phyloP scores from a whole-genome alignment of 2,329 filamentous ascomycete species.

The Fusarium albidum region DNA sequence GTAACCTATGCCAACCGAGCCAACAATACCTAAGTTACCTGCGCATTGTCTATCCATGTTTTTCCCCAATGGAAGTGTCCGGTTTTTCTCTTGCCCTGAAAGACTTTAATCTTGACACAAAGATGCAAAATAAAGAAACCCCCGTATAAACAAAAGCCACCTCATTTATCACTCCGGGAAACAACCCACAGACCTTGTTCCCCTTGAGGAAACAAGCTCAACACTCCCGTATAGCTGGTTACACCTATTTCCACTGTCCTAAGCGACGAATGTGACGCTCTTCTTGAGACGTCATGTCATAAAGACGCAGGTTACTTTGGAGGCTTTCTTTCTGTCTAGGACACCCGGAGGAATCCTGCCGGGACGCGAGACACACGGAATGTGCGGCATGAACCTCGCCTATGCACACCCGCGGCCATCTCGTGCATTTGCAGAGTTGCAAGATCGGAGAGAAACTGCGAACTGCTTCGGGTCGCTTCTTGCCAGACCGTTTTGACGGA shows the following conservation, averaged over 20 bases:
- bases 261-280: conserved; percentile 26
- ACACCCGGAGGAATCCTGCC: conserved; percentile 5
- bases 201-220: background rate
- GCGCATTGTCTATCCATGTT: no score
- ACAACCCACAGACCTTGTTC: conserved; percentile 9
- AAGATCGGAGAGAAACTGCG: conserved; percentile 24
- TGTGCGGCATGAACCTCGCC: conserved; percentile 7
- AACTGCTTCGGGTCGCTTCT: conserved; percentile 15
- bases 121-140: background rate
- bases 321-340: conserved; percentile 21
- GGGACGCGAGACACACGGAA: conserved; percentile 13
- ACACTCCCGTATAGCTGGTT: conserved; percentile 2
- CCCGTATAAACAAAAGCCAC: conserved; percentile 15
- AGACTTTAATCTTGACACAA: background rate
- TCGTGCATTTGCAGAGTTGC: conserved; percentile 5
- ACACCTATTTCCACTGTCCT: conserved; percentile 22
- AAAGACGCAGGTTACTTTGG: no score
- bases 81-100: no score
- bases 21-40: no score
- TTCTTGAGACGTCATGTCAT: conserved; percentile 9
- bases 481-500: background rate
- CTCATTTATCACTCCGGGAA: conserved; percentile 21
- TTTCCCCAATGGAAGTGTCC: no score
- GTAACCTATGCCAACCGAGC: background rate
- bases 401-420: conserved; percentile 1